Percentiles rank a stretch among this genome's conserved stretches.
phyloP scores from a whole-genome alignment of 345 rosid species.

The Eucalyptus victrix region DNA sequence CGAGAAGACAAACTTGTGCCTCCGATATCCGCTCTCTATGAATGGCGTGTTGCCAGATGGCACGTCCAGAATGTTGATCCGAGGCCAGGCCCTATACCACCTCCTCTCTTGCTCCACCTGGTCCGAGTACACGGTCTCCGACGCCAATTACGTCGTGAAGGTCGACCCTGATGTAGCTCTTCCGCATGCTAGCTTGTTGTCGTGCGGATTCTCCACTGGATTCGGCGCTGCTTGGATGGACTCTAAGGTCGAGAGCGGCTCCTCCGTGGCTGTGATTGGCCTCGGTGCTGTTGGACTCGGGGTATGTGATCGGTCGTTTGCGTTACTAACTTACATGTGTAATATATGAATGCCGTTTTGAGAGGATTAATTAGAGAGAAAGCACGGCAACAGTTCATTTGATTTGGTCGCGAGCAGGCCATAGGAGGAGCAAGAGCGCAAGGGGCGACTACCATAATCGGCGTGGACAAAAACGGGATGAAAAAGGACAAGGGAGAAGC shows the following conservation, averaged over 20 bases:
- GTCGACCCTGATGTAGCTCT: constrained; percentile 21
- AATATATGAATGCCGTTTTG: neutral
- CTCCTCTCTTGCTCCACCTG: constrained; percentile 44
- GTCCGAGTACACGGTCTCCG: constrained; percentile 48
- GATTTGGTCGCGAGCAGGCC: constrained; percentile 9
- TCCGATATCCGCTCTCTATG: constrained; percentile 15
- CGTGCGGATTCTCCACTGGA: constrained; percentile 68
- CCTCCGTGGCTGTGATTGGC: constrained; percentile 55
- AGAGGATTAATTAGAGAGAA: neutral
- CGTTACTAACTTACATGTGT: neutral
- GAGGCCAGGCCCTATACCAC: constrained; percentile 35
- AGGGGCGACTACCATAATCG: constrained; percentile 51
- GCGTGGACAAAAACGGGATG: constrained; percentile 35
- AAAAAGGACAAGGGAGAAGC: constrained; percentile 15
- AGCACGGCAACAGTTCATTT: neutral
- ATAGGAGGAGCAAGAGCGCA: constrained; percentile 42
- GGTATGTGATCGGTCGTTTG: constrained; percentile 1
- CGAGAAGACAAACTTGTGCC: constrained; percentile 32
- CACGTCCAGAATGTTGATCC: constrained; percentile 42
- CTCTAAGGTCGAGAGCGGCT: constrained; percentile 33
- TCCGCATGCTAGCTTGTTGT: constrained; percentile 38
- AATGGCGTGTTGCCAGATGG: constrained; percentile 36
- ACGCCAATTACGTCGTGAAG: constrained; percentile 30
- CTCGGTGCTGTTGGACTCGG: constrained; percentile 74
- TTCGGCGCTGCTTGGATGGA: constrained; percentile 75